phyloP scores from a whole-genome alignment of 78 protist genomes.

The Dictyostelium discoideum region dicty_2.7 NC_007089.4:5297001-5297500 shows the following conservation, averaged over 20 bases:
- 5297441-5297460: not conserved
- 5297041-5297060: too few relatives aligned
- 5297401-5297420: not conserved
- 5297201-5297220: not conserved
- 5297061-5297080: too few relatives aligned
- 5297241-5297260: not conserved
- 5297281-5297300: constrained; percentile 20
- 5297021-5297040: too few relatives aligned
- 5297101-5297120: too few relatives aligned
- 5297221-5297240: constrained; percentile 10
- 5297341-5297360: not conserved
- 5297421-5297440: not conserved
- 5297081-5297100: too few relatives aligned
- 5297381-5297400: not conserved
- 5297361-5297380: not conserved
- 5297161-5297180: too few relatives aligned
- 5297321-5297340: not conserved
- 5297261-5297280: constrained; percentile 30
- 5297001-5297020: too few relatives aligned
- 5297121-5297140: too few relatives aligned
- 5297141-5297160: too few relatives aligned
- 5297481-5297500: not conserved
- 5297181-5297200: too few relatives aligned
- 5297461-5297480: not conserved
- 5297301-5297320: constrained; percentile 15